These are phyloP conservation scores for Neurospora crassa DNA, from an alignment of 2,329 filamentous ascomycete genomes.

Conservation along the genomic window DNA sequence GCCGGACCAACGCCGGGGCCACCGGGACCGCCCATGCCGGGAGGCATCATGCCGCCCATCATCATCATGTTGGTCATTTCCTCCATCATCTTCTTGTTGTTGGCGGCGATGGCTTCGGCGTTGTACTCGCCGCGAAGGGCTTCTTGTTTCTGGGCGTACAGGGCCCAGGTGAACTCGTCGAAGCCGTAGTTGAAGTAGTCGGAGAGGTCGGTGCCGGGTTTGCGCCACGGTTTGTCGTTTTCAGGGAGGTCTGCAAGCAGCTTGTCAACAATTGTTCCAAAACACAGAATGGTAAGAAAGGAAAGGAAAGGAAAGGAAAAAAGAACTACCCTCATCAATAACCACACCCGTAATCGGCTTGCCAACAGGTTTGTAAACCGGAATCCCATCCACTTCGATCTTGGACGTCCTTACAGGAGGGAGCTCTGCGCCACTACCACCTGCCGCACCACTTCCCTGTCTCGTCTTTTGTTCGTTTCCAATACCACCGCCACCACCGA, in stretches of 20 bases:
- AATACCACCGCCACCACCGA: not conserved
- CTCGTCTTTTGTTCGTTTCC: not conserved
- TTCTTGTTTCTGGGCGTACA: constrained; percentile 86
- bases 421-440: constrained; percentile 17
- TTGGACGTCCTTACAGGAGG: constrained; percentile 68
- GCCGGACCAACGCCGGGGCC: not conserved
- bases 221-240: constrained; percentile 89
- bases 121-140: constrained; percentile 66
- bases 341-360: constrained; percentile 71
- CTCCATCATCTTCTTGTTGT: constrained; percentile 71
- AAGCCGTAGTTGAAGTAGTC: constrained; percentile 99
- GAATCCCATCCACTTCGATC: constrained; percentile 76
- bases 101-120: constrained; percentile 51
- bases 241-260: constrained; percentile 48
- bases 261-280: too few relatives aligned
- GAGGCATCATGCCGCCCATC: constrained; percentile 42
- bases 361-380: constrained; percentile 67
- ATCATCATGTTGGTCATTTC: constrained; percentile 62
- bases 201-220: constrained; percentile 85
- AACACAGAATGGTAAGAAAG: too few relatives aligned
- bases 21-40: constrained; percentile 19
- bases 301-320: not conserved
- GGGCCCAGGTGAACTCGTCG: constrained; percentile 95
- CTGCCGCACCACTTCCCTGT: not conserved
- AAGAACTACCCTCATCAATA: constrained; percentile 54